These are phyloP conservation scores for Talaromyces sp. DNA, from an alignment of 2,329 filamentous ascomycete genomes.

Conservation along the genomic window DNA sequence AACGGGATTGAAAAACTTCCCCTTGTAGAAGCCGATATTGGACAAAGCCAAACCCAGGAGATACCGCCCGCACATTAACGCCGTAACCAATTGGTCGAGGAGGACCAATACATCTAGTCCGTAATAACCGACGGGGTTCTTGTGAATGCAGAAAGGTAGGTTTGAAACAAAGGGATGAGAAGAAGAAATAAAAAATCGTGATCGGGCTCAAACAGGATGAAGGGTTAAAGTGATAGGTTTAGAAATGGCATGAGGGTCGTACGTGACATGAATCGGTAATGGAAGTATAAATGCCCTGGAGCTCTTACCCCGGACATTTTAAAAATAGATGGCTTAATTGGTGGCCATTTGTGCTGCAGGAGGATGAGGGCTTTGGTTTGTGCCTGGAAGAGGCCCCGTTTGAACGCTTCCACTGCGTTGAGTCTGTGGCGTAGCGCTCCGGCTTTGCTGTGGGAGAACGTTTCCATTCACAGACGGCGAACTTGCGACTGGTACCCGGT, in stretches of 20 bases:
- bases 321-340: slow-evolving; percentile 24
- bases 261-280: slow-evolving; percentile 14
- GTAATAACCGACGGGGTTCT: neutral
- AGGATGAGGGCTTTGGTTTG: slow-evolving; percentile 42
- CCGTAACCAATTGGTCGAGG: slow-evolving; percentile 4
- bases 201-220: neutral
- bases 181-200: neutral
- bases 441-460: slow-evolving; percentile 37
- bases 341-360: slow-evolving; percentile 41
- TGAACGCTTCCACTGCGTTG: slow-evolving; percentile 46
- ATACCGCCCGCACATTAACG: slow-evolving; percentile 10
- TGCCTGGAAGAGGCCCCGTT: slow-evolving; percentile 34
- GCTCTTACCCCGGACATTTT: neutral
- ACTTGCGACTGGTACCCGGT: slow-evolving; percentile 37
- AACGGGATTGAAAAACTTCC: neutral
- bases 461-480: slow-evolving; percentile 47
- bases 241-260: slow-evolving; percentile 4
- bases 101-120: slow-evolving; percentile 10
- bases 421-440: slow-evolving; percentile 46
- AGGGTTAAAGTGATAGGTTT: neutral
- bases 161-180: neutral
- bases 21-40: slow-evolving; percentile 5
- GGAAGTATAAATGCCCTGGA: neutral
- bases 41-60: slow-evolving; percentile 1
- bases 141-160: neutral